Conservation (phyloP, 2,329 filamentous ascomycete species). For the Fusarium sp. region DNA sequence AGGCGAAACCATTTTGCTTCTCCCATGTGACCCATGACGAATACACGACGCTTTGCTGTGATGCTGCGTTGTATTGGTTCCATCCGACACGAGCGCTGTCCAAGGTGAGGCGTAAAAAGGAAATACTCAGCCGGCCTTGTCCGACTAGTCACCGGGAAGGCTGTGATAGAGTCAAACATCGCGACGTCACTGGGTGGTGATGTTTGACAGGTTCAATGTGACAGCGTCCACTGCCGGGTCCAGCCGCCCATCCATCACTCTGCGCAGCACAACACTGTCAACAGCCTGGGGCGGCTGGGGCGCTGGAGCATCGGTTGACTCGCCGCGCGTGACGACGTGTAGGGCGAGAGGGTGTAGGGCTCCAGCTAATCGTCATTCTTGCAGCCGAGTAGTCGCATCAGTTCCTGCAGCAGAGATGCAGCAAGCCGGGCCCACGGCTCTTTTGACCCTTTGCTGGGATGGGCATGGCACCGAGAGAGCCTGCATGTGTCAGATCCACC, state of each 20-base stretch:
- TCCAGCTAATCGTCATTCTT: conserved; percentile 30
- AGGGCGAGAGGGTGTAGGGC: conserved; percentile 35
- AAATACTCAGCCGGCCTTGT: conserved; percentile 26
- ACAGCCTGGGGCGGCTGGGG: conserved; percentile 16
- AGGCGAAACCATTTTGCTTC: conserved; percentile 10
- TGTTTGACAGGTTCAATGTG: conserved; percentile 21
- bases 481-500: conserved; percentile 42
- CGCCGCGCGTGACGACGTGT: conserved; percentile 28
- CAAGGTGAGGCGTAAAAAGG: conserved; percentile 28
- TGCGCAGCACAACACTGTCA: conserved; percentile 3
- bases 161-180: conserved; percentile 20
- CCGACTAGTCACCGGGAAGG: conserved; percentile 18
- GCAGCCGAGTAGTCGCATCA: conserved; percentile 29
- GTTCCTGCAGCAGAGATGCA: conserved; percentile 41
- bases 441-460: background rate
- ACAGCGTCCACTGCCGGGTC: conserved; percentile 24
- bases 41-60: conserved; percentile 6
- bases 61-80: background rate
- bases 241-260: conserved; percentile 25
- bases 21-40: conserved; percentile 33
- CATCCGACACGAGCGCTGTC: background rate
- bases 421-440: conserved; percentile 25
- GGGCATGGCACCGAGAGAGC: conserved; percentile 23
- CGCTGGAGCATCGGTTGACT: conserved; percentile 20
- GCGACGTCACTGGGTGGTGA: conserved; percentile 35